phyloP scores from a whole-genome alignment of 2,329 filamentous ascomycete species.

The Mariannaea elegans region DNA sequence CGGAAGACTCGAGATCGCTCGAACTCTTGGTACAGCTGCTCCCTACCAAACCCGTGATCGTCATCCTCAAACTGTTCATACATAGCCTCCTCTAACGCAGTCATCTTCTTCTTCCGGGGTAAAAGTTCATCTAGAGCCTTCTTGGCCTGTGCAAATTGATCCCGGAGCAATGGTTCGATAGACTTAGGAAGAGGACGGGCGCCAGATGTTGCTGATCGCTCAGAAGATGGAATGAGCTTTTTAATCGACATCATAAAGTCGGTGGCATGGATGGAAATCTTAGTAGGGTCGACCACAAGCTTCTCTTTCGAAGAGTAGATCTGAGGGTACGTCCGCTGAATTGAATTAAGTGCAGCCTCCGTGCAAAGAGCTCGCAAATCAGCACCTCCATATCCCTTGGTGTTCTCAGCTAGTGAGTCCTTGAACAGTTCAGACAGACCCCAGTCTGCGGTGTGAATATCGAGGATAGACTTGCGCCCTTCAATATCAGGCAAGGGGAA shows the following conservation, averaged over 20 bases:
- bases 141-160: slow-evolving; percentile 76
- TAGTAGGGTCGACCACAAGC: slow-evolving; percentile 84
- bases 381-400: slow-evolving; percentile 96
- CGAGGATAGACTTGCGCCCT: slow-evolving; percentile 84
- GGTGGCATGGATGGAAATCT: slow-evolving; percentile 86
- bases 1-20: slow-evolving; percentile 89
- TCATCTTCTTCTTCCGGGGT: slow-evolving; percentile 85
- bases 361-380: slow-evolving; percentile 94
- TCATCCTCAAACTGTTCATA: slow-evolving; percentile 86
- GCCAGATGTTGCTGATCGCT: slow-evolving; percentile 85
- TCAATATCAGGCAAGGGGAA: slow-evolving; percentile 89
- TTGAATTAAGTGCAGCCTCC: slow-evolving; percentile 93
- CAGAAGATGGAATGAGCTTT: slow-evolving; percentile 94
- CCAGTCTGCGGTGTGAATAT: slow-evolving; percentile 97
- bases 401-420: slow-evolving; percentile 82
- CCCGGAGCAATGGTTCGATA: slow-evolving; percentile 82
- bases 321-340: slow-evolving; percentile 94
- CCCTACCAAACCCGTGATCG: slow-evolving; percentile 84
- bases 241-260: slow-evolving; percentile 98
- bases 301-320: slow-evolving; percentile 94
- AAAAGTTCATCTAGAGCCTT: slow-evolving; percentile 77
- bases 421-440: slow-evolving; percentile 84
- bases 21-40: slow-evolving; percentile 80
- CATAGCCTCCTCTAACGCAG: slow-evolving; percentile 92
- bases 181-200: slow-evolving; percentile 81